Evolutionary conservation across 2,329 filamentous ascomycete species (phyloP).

Genomic region (Neofusicoccum sp.): DNA sequence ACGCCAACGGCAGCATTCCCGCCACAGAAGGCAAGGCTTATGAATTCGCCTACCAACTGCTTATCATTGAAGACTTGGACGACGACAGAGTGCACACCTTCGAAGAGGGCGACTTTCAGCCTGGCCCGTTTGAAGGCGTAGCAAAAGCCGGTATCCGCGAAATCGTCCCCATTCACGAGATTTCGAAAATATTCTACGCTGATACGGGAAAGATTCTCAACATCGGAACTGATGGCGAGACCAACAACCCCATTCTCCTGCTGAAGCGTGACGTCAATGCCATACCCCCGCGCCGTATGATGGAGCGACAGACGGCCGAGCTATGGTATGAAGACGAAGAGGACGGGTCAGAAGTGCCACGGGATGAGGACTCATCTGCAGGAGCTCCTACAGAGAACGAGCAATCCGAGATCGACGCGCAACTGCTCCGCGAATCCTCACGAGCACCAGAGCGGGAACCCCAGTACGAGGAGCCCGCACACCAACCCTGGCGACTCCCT

Average conservation of each 20-base stretch:
- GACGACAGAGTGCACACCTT: conserved; percentile 67
- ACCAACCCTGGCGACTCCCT: conserved; percentile 61
- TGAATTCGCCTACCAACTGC: conserved; percentile 77
- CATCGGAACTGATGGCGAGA: conserved; percentile 66
- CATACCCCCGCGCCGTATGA: conserved; percentile 59
- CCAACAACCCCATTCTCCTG: conserved; percentile 70
- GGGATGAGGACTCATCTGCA: not conserved
- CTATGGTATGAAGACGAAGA: conserved; percentile 38
- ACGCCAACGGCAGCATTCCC: conserved; percentile 27
- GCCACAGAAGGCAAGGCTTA: conserved; percentile 46
- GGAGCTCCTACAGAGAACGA: conserved; percentile 26
- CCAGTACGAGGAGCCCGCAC: conserved; percentile 21
- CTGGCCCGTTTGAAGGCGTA: conserved; percentile 61
- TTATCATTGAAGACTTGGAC: conserved; percentile 79
- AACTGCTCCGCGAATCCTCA: conserved; percentile 44
- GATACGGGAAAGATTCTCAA: conserved; percentile 88
- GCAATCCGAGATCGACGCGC: conserved; percentile 47
- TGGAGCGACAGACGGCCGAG: conserved; percentile 40
- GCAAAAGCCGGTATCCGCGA: conserved; percentile 63
- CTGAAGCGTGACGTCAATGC: conserved; percentile 70
- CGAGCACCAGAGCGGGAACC: conserved; percentile 19
- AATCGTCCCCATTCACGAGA: conserved; percentile 66
- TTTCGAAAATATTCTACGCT: conserved; percentile 91
- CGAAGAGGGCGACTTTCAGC: conserved; percentile 58
- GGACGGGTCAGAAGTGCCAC: conserved; percentile 17